Conservation (phyloP, 2,329 filamentous ascomycete species). For the Trichoderma atrobrunneum region DNA sequence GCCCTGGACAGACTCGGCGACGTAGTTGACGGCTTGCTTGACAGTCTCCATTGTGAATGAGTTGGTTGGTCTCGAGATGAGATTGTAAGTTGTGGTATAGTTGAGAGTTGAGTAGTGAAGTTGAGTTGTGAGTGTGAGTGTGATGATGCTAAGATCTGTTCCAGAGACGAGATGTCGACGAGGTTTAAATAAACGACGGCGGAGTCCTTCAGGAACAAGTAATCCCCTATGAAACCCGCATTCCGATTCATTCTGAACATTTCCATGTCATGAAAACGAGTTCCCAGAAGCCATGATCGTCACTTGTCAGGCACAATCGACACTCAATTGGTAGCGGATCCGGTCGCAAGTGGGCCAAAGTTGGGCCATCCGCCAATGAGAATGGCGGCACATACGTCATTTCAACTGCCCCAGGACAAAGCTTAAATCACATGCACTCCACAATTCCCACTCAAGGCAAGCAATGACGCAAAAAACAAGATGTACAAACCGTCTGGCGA, state of each 20-base stretch:
- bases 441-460: background rate
- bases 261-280: background rate
- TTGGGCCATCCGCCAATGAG: background rate
- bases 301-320: constrained; percentile 1
- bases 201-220: background rate
- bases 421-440: constrained; percentile 10
- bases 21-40: constrained; percentile 66
- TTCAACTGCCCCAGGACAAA: background rate
- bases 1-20: constrained; percentile 63
- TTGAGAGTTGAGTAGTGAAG: background rate
- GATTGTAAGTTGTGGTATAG: constrained; percentile 22
- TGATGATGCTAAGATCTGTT: background rate
- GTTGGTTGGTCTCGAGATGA: constrained; percentile 19
- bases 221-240: background rate
- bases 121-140: background rate
- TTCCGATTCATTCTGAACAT: background rate
- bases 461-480: background rate
- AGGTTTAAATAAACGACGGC: constrained; percentile 22
- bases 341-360: background rate
- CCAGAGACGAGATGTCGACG: background rate
- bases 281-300: background rate
- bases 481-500: background rate
- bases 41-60: constrained; percentile 48
- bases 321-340: constrained; percentile 11
- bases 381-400: background rate